Evolutionary conservation across 495 filamentous ascomycete species (phyloP).

Genomic region (Rhypophila decipiens): DNA sequence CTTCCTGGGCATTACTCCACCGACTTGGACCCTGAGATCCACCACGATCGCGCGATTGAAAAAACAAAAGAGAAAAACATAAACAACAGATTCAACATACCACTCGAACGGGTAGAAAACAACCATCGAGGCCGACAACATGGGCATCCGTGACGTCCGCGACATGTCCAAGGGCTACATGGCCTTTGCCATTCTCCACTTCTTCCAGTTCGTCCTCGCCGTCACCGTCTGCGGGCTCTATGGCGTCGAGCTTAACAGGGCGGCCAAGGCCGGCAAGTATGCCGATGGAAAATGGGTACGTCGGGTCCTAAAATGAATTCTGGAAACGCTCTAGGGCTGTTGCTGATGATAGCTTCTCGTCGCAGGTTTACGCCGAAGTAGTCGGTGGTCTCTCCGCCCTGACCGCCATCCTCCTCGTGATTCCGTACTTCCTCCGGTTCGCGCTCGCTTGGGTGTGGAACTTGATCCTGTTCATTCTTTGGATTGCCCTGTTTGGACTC

Average conservation of each 20-base stretch:
- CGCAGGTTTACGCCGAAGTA: slow-evolving; percentile 67
- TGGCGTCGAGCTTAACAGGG: slow-evolving; percentile 58
- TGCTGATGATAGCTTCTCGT: background rate
- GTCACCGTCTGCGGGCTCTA: slow-evolving; percentile 75
- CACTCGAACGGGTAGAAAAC: too few relatives aligned
- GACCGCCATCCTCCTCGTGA: slow-evolving; percentile 54
- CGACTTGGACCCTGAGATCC: too few relatives aligned
- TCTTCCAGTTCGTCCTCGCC: slow-evolving; percentile 67
- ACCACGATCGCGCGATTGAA: too few relatives aligned
- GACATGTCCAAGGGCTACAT: slow-evolving; percentile 32
- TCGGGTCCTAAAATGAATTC: background rate
- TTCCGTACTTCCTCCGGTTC: slow-evolving; percentile 55
- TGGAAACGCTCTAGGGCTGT: background rate
- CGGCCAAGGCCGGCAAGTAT: slow-evolving; percentile 42
- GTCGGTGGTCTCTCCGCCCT: slow-evolving; percentile 54
- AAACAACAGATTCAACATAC: too few relatives aligned
- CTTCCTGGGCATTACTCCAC: too few relatives aligned
- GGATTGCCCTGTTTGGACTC: slow-evolving; percentile 72
- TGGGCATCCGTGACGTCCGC: slow-evolving; percentile 31
- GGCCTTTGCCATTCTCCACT: slow-evolving; percentile 50
- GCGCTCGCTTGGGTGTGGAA: slow-evolving; percentile 60
- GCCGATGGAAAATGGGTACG: slow-evolving; percentile 62
- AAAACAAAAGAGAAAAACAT: too few relatives aligned
- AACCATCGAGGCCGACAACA: slow-evolving; percentile 8
- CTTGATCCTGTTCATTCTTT: slow-evolving; percentile 62